Conservation (phyloP, 2,329 filamentous ascomycete species). For the Stemphylium beticola region DNA sequence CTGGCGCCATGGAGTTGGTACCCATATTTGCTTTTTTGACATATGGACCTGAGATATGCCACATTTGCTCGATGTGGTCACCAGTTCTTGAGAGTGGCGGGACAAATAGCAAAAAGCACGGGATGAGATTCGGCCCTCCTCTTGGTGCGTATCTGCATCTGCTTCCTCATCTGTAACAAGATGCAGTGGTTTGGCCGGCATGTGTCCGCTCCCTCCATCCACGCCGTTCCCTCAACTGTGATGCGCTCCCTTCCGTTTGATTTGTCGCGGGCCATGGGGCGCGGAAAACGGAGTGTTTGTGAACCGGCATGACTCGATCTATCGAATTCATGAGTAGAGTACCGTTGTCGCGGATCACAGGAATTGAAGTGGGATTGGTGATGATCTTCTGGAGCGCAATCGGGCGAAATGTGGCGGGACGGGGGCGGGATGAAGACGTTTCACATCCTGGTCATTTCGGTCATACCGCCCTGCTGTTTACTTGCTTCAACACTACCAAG, state of each 20-base stretch:
- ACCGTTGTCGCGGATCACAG: not conserved
- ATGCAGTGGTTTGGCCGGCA: slow-evolving; percentile 2
- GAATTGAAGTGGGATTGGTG: not conserved
- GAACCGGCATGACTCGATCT: not conserved
- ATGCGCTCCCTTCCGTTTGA: not conserved
- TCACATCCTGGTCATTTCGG: slow-evolving; percentile 6
- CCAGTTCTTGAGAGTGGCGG: not conserved
- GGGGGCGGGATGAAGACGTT: slow-evolving; percentile 7
- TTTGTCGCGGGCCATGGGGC: not conserved
- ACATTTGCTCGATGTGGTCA: not conserved
- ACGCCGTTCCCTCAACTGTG: not conserved
- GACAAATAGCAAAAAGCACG: not conserved
- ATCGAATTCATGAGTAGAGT: not conserved
- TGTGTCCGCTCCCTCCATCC: slow-evolving; percentile 2
- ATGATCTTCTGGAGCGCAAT: not conserved
- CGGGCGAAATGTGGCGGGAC: not conserved
- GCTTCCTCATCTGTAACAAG: slow-evolving; percentile 3
- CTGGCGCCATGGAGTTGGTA: slow-evolving; percentile 5
- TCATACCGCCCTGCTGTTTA: slow-evolving; percentile 2
- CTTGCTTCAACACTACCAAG: not conserved
- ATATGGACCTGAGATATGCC: not conserved
- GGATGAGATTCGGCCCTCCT: not conserved
- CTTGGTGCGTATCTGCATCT: not conserved
- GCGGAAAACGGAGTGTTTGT: slow-evolving; percentile 1
- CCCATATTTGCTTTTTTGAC: slow-evolving; percentile 8